Conservation (phyloP, 306 rosid genomes). For the Hippophae rhamnoides region DNA sequence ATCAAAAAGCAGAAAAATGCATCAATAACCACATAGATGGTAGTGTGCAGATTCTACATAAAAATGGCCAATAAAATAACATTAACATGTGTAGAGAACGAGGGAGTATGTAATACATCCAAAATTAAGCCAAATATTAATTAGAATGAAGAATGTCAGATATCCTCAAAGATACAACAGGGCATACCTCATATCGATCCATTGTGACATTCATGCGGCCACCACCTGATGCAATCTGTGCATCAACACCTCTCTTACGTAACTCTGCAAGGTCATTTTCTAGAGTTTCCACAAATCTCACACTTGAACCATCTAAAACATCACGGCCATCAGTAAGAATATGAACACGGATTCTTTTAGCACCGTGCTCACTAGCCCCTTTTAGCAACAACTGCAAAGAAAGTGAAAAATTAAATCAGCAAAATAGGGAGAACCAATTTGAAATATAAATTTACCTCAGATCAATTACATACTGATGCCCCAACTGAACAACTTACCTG, state of each 20-base stretch:
- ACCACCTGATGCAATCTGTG: conserved; percentile 88
- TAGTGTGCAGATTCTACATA: too few relatives aligned
- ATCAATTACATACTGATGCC: background rate
- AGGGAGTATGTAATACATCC: too few relatives aligned
- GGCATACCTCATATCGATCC: conserved; percentile 88
- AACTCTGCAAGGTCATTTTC: conserved; percentile 64
- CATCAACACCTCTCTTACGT: conserved; percentile 79
- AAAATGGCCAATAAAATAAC: too few relatives aligned
- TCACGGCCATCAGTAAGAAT: conserved; percentile 96
- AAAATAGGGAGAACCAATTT: background rate
- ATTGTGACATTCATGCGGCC: conserved; percentile 98
- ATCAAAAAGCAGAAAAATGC: too few relatives aligned
- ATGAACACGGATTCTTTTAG: conserved; percentile 81
- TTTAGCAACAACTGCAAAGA: conserved; percentile 66
- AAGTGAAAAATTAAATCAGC: conserved; percentile 6
- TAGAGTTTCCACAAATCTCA: conserved; percentile 72
- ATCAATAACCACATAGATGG: too few relatives aligned
- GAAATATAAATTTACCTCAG: too few relatives aligned
- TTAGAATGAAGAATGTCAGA: too few relatives aligned
- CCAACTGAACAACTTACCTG: conserved; percentile 25
- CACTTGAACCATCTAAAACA: conserved; percentile 94
- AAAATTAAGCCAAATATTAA: too few relatives aligned
- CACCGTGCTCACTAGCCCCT: conserved; percentile 68
- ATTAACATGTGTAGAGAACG: too few relatives aligned
- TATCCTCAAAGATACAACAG: too few relatives aligned